A percentile compares a stretch with the other conserved stretches of the same genome.
Conservation (phyloP, 768 basidiomycete species). For the Tricholoma sp. region DNA sequence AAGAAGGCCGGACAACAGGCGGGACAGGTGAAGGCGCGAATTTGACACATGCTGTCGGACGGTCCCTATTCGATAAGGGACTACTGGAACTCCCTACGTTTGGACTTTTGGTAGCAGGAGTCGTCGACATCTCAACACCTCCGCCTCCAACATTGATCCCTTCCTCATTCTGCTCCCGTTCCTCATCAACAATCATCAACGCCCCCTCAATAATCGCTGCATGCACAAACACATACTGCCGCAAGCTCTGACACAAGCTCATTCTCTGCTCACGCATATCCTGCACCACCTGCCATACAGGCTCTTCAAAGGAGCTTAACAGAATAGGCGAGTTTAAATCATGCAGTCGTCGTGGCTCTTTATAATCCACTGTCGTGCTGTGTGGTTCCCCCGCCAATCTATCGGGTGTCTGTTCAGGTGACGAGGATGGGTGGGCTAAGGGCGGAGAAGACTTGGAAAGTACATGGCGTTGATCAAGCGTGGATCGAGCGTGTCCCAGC, state of each 20-base stretch:
- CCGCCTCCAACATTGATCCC: slow-evolving; percentile 9
- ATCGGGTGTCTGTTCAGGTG: background rate
- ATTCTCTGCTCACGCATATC: slow-evolving; percentile 96
- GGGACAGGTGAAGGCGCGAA: slow-evolving; percentile 2
- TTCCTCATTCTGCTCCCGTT: slow-evolving; percentile 32
- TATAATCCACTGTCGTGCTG: slow-evolving; percentile 46
- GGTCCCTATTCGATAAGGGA: background rate
- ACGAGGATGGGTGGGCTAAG: background rate
- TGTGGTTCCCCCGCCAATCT: background rate
- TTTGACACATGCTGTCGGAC: background rate
- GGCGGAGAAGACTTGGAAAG: slow-evolving; percentile 3
- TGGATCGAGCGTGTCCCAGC: background rate
- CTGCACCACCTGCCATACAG: slow-evolving; percentile 78
- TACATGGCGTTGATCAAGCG: background rate
- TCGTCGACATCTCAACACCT: background rate
- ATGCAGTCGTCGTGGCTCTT: slow-evolving; percentile 59
- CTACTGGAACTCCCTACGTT: background rate
- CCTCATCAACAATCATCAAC: slow-evolving; percentile 72
- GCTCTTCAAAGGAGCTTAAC: slow-evolving; percentile 64
- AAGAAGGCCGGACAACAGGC: slow-evolving; percentile 3
- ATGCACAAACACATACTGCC: slow-evolving; percentile 94
- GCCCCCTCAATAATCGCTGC: slow-evolving; percentile 80
- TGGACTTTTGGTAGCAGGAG: background rate
- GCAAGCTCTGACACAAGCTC: slow-evolving; percentile 90
- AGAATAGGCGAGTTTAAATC: slow-evolving; percentile 45